Evolutionary conservation across 176 grass and related monocot species (phyloP).

Genomic region (Oryza glumipatula): DNA sequence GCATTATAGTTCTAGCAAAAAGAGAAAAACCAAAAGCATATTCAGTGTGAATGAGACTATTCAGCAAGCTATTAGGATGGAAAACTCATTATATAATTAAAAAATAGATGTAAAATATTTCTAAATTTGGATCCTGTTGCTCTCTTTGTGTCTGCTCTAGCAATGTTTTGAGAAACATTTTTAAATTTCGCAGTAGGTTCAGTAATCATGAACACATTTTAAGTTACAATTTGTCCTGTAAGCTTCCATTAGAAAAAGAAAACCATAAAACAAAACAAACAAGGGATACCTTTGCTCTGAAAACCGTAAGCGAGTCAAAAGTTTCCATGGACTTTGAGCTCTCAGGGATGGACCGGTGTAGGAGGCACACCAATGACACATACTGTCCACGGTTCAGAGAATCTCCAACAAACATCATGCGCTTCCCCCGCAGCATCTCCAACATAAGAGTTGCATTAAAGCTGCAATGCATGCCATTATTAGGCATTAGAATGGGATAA

Average conservation of each 20-base stretch:
- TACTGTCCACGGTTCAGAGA: conserved; percentile 88
- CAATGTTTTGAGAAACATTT: neutral
- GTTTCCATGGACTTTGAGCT: conserved; percentile 80
- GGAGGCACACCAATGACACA: conserved; percentile 81
- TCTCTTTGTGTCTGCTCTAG: neutral
- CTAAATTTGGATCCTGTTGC: neutral
- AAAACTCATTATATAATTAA: neutral
- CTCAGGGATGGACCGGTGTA: conserved; percentile 70
- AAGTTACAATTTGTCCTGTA: neutral
- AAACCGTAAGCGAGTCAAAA: conserved; percentile 73
- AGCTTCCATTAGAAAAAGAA: neutral
- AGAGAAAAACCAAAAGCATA: neutral
- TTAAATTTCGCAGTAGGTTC: neutral
- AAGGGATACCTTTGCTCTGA: conserved; percentile 79
- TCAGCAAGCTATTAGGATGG: neutral
- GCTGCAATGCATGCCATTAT: conserved; percentile 44
- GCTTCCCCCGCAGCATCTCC: conserved; percentile 83
- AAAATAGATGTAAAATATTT: neutral
- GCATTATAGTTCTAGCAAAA: conserved; percentile 84
- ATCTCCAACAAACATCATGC: conserved; percentile 91
- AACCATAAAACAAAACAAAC: neutral
- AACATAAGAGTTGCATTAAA: conserved; percentile 86
- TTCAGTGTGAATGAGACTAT: conserved; percentile 14
- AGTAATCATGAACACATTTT: neutral
- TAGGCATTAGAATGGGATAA: neutral